Evolutionary conservation across 2,329 filamentous ascomycete species (phyloP), one percentile per base, ranked within the genome.

Genomic region (Epichloe glyceriae): DNA sequence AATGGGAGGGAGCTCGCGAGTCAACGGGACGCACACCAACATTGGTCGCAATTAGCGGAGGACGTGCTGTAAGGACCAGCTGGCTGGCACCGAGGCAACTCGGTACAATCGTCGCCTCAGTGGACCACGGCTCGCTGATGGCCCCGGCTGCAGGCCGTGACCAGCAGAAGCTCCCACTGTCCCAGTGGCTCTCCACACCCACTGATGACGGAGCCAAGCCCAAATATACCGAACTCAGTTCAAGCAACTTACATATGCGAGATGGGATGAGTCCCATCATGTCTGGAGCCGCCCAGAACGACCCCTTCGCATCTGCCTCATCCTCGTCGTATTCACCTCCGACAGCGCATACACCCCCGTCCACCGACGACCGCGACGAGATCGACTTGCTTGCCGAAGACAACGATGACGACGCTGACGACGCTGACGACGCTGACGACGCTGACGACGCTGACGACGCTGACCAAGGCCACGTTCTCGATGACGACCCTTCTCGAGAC

Each of bases 401-500:
- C 54, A 54, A 63, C 54, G 49, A 54, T 50, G 60, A 51, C 17
- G 19, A 22, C 7, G 34, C 2, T 11, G 11, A 35, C 30, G n/a
- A n/a, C n/a, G n/a, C n/a, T n/a, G n/a, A n/a, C n/a, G n/a, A n/a
- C n/a, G n/a, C n/a, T n/a, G 68, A 74, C 54, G 54, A 63, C 54
- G 49, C 54, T 50, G 60, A 51, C 17, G 19, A 22, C 7, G 34
- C 4, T 22, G 20, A 22, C 22, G 22, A 22, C 52, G 60, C 59
- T 56, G 56, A 43, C 52, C 55, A 60, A 40, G 59, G 59, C 49
- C 62, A 65, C 48, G 55, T 79, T 37, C 69, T 83, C 49, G 70
- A 68, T 42, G 72, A 79, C 46, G 80, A 84, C 61, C 78, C 80
- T 19, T 66, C 83, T 52, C 69, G 71, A 50, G 67, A 70, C 47